These are phyloP conservation scores for Actinidia arguta DNA, from an alignment of 179 eudicot genomes.

Conservation along the genomic window DNA sequence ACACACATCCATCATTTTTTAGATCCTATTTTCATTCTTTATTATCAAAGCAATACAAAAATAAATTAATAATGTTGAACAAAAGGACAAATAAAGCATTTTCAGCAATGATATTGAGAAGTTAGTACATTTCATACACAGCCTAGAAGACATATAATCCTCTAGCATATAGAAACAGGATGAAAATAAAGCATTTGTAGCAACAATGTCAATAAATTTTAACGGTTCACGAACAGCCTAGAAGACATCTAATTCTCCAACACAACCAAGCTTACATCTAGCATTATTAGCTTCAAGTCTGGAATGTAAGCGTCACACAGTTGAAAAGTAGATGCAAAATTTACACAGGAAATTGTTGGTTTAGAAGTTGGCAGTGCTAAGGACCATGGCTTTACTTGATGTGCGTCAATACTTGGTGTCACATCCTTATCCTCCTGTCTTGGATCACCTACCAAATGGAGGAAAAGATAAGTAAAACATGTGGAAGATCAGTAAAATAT, in stretches of 20 bases:
- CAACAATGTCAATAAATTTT: too few relatives aligned
- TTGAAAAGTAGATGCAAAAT: background rate
- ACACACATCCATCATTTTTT: background rate
- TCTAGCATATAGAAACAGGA: too few relatives aligned
- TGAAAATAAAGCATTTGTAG: too few relatives aligned
- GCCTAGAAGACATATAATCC: too few relatives aligned
- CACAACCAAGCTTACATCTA: background rate
- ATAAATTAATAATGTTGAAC: background rate
- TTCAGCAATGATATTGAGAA: too few relatives aligned
- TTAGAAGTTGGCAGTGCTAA: background rate
- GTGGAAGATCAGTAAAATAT: background rate
- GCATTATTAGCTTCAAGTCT: background rate
- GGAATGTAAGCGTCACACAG: background rate
- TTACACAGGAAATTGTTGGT: conserved; percentile 5
- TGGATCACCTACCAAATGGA: conserved; percentile 5
- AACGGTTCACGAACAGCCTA: background rate
- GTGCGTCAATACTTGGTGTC: background rate
- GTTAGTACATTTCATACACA: too few relatives aligned
- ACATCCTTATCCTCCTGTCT: background rate
- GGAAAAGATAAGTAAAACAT: background rate
- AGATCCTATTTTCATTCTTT: background rate
- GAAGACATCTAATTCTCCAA: conserved; percentile 4
- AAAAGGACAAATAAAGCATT: background rate
- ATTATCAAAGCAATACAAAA: background rate
- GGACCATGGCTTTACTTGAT: too few relatives aligned